phyloP scores from a whole-genome alignment of 306 rosid genomes.

The Cucurbita argyrosperma region DNA sequence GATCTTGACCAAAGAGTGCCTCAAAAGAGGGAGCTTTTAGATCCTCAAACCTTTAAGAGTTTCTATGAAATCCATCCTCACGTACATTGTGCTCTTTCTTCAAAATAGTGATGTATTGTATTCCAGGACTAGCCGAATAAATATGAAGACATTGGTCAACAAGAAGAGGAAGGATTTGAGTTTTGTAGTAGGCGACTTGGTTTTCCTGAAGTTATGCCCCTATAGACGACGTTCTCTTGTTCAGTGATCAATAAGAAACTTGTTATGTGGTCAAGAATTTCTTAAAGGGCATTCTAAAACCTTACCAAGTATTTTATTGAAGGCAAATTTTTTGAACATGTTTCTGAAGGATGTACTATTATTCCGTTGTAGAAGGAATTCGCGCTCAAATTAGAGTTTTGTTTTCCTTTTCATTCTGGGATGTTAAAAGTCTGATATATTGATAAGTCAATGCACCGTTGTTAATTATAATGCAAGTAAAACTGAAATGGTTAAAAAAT shows the following conservation, averaged over 20 bases:
- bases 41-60: neutral
- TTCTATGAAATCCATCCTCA: neutral
- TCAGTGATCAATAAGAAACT: neutral
- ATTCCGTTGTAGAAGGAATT: neutral
- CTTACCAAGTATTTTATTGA: neutral
- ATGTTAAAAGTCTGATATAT: neutral
- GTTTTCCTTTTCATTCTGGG: neutral
- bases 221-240: neutral
- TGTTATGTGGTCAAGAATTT: neutral
- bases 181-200: neutral
- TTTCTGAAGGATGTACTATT: neutral
- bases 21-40: neutral
- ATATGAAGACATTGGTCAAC: neutral
- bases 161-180: constrained; percentile 4
- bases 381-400: neutral
- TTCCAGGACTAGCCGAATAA: neutral
- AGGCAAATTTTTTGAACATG: neutral
- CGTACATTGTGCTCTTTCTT: neutral
- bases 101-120: neutral
- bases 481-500: neutral
- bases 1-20: neutral
- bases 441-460: neutral
- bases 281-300: neutral
- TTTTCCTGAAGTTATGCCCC: neutral
- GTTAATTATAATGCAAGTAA: neutral